phyloP scores from a whole-genome alignment of 176 grass and related monocot genomes.

The Poa pratensis region DNA sequence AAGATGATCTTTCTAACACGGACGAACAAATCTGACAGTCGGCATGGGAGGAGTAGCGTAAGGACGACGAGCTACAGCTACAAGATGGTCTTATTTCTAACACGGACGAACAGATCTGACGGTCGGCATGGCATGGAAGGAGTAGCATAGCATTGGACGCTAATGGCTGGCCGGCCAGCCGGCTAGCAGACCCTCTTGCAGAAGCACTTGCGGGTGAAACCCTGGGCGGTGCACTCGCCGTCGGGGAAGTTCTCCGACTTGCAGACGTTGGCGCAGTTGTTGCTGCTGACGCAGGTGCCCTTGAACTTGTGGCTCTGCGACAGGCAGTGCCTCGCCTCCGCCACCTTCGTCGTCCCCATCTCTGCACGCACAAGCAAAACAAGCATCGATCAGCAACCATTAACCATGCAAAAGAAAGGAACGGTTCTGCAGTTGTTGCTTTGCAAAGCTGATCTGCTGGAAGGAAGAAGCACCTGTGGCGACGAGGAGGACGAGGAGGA shows the following conservation, averaged over 20 bases:
- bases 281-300: slow-evolving; percentile 53
- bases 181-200: slow-evolving; percentile 58
- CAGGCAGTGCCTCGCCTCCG: slow-evolving; percentile 66
- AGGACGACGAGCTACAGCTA: too few species aligned
- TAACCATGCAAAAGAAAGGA: too few species aligned
- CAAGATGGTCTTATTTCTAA: too few species aligned
- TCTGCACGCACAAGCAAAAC: slow-evolving; percentile 18
- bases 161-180: not conserved
- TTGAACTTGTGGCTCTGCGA: slow-evolving; percentile 82
- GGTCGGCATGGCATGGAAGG: too few species aligned
- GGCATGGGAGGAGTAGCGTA: too few species aligned
- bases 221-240: slow-evolving; percentile 50
- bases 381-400: not conserved
- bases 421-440: not conserved
- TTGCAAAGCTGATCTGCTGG: not conserved
- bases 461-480: slow-evolving; percentile 43
- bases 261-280: slow-evolving; percentile 74
- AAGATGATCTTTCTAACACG: too few species aligned
- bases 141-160: too few species aligned
- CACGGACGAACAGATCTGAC: too few species aligned
- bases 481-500: slow-evolving; percentile 62
- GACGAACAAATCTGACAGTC: too few species aligned
- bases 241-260: slow-evolving; percentile 61
- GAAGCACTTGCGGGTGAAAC: slow-evolving; percentile 62
- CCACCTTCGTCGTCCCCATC: slow-evolving; percentile 58